Evolutionary conservation across 495 filamentous ascomycete species (phyloP), one percentile per base, ranked within the genome.

Genomic region (Hypomontagnella submonticulosa): DNA sequence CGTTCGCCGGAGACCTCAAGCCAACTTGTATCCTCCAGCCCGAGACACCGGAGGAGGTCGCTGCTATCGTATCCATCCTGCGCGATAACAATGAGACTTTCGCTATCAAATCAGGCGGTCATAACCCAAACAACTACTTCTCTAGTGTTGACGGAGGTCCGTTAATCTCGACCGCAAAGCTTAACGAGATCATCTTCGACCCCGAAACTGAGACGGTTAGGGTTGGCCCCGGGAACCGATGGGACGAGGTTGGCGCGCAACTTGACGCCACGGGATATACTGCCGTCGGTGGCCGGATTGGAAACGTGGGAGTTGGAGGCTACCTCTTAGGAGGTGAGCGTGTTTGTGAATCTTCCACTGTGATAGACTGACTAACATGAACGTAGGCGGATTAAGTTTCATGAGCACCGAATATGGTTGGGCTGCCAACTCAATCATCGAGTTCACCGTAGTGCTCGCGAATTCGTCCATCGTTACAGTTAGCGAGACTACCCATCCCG

Each of bases 361-460:
- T 48, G 46, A 55, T 42, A 0, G 23, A 38, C 40, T 61, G 63
- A 50, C 70, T 64, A 44, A 73, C 65, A 32, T 23, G n/a, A n/a
- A 12, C 41, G 19, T 42, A 67, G 61, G 79, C 52, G 84, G 84
- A 1, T 61, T 79, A 9, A 72, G 68, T 20, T 85, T 84, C 52
- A 73, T 87, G 63, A 82, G 82, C 20, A 80, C 80, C 11, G 77
- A 85, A 63, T 85, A 85, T 58, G 86, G 85, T 12, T 86, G 83
- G 80, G 83, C 80, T 4, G 81, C 81, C 19, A 83, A 83, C 63
- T 84, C 83, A 4, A 74, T 85, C 4, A 47, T 81, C 44, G 80
- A 84, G 46, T 86, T 73, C 61, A 83, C 87, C 42, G 77, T 88
- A 12, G 84, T 87, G 18, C 74, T 87, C 6, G 81, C 84, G 44